phyloP scores from a whole-genome alignment of 1,284 basidiomycete species.

The Cryptococcus sp. region DNA sequence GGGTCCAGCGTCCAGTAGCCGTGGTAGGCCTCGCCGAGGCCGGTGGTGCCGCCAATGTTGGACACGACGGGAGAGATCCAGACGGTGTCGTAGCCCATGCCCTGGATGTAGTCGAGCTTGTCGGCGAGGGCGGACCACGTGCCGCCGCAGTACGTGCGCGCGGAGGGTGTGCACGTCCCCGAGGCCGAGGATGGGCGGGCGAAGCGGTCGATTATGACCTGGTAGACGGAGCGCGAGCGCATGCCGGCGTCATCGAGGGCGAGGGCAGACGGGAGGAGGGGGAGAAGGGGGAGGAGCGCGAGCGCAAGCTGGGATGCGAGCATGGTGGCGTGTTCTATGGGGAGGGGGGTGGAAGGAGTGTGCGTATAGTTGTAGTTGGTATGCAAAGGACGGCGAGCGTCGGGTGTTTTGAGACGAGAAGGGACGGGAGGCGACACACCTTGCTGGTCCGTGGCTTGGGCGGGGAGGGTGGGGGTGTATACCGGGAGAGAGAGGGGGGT shows the following conservation, averaged over 20 bases:
- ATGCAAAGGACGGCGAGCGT: slow-evolving; percentile 1
- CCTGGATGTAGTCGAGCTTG: slow-evolving; percentile 47
- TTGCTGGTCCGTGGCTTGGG: too few relatives aligned
- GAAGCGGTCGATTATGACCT: slow-evolving; percentile 48
- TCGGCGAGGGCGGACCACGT: slow-evolving; percentile 39
- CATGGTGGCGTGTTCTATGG: slow-evolving; percentile 4
- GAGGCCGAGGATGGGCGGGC: slow-evolving; percentile 30
- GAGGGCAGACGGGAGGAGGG: slow-evolving; percentile 16
- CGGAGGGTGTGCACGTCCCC: slow-evolving; percentile 26
- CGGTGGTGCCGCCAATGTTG: slow-evolving; percentile 40
- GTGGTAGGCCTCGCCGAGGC: slow-evolving; percentile 47
- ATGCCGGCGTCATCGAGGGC: slow-evolving; percentile 35
- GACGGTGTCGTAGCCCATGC: slow-evolving; percentile 50
- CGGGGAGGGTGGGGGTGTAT: too few relatives aligned
- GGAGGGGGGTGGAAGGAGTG: background rate
- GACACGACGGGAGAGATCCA: slow-evolving; percentile 49
- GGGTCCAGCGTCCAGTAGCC: slow-evolving; percentile 39
- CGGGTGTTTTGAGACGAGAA: too few relatives aligned
- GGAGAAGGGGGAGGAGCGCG: slow-evolving; percentile 24
- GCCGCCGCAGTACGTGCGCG: slow-evolving; percentile 44
- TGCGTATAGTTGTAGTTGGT: background rate
- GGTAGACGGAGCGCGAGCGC: slow-evolving; percentile 47
- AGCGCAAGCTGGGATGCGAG: slow-evolving; percentile 7
- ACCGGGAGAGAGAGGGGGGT: too few relatives aligned
- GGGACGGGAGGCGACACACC: too few relatives aligned